A percentile compares a stretch with the other conserved stretches of the same genome.
Evolutionary conservation across 352 stramenopile species (phyloP).

Genomic region (Pythium folliculosum): DNA sequence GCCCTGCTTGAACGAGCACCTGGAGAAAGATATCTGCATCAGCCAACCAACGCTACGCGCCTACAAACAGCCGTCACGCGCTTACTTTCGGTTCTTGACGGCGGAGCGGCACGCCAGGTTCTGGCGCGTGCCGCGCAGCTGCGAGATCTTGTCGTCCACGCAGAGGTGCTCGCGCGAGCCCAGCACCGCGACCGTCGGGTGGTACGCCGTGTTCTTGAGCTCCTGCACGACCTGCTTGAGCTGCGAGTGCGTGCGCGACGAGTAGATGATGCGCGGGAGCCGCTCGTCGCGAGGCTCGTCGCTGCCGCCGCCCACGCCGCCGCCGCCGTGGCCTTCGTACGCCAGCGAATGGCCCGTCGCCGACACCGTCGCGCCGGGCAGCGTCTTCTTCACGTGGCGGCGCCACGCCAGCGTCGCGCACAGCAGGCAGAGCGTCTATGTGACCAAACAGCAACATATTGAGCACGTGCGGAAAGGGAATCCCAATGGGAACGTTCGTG

Average conservation of each 20-base stretch:
- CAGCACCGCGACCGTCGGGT: conserved; percentile 86
- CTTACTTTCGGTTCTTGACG: conserved; percentile 86
- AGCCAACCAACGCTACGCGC: background rate
- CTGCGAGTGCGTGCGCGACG: conserved; percentile 98
- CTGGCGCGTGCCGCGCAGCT: conserved; percentile 81
- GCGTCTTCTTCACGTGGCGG: conserved; percentile 63
- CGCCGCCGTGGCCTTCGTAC: conserved; percentile 49
- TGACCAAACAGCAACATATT: background rate
- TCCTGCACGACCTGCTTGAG: conserved; percentile 97
- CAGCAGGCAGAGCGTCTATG: conserved; percentile 95
- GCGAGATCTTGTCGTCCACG: conserved; percentile 93
- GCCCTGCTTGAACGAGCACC: conserved; percentile 76
- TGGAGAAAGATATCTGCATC: conserved; percentile 21
- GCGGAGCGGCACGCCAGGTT: conserved; percentile 87
- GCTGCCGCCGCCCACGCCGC: conserved; percentile 20
- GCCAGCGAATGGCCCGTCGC: conserved; percentile 25
- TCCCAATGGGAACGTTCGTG: background rate
- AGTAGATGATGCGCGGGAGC: conserved; percentile 96
- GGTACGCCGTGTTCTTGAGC: conserved; percentile 95
- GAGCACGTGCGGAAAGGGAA: too few relatives aligned
- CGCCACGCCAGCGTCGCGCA: conserved; percentile 95
- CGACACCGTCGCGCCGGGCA: conserved; percentile 14
- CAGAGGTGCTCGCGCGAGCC: conserved; percentile 97
- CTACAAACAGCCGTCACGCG: background rate
- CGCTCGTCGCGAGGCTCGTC: conserved; percentile 37